Base-by-base conservation (phyloP, 371 early-diverging fungal species). In the Apophysomyces ossiformis region DNA sequence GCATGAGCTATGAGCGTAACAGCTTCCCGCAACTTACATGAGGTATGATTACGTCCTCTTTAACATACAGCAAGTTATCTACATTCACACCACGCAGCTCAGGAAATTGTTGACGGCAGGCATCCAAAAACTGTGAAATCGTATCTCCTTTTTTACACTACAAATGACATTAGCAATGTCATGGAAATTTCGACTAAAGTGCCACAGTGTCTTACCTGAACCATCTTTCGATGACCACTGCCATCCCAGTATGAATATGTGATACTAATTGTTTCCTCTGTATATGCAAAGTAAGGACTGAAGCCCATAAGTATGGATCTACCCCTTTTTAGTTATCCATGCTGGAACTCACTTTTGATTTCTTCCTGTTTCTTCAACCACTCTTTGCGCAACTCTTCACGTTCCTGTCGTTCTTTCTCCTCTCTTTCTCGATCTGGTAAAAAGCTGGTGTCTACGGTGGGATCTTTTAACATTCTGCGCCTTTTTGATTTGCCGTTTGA, bases 191-290 rank as follows among this genome's bases (percentile, higher is more conserved):
- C 3, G 32, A 26, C 1, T 2, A 26, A 26, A 26, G 32, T 26
- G 32, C 32, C 3, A 26, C 3, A 26, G 32, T 26, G 32, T 0
- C 1, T 72, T 82, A 90, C 92, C 71, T 89, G 86, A 9, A 93
- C 93, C 45, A 77, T 78, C 59, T 90, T 90, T 57, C 97, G 94
- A 69, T 97, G 97, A 1, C 98, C 98, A 26, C 91, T 85, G 6
- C 98, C 98, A 77, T 97, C 97, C 98, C 98, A 97, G 70, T 92
- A 97, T 61, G 91, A 91, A 71, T 95, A 97, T 16, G 96, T 95
- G 64, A 97, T 90, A 15, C 74, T 69, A 45, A 97, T 93, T 11
- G 81, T 74, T 74, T 97, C 95, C 57, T 89, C 89, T 91, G 71
- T 37, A 58, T 43, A 9, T 45, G 5, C 16, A 67, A 70, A 56